Base-by-base conservation (phyloP, 2,329 filamentous ascomycete genomes). In the Epichloe elymi region DNA sequence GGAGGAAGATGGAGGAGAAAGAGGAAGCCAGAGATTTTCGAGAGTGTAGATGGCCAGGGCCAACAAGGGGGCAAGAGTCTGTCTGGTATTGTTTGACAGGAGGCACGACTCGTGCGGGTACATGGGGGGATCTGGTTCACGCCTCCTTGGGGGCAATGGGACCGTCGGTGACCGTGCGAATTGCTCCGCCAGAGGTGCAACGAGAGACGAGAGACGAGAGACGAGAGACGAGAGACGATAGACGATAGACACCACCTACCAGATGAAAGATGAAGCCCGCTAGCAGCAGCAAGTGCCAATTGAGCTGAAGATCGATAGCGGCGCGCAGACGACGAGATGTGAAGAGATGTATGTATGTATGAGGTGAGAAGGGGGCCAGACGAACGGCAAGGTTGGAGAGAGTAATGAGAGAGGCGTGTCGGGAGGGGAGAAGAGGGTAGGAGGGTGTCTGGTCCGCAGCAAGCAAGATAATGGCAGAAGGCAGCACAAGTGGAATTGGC, bases 31-130 rank as follows among this genome's bases (percentile, higher is more conserved):
- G 20, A 20, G 20, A 35, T 23, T 43, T 49, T 8, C 11, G 37
- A 38, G 14, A 40, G 45, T 38, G 20, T 19, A n/a, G 23, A n/a
- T 17, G 45, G 38, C 23, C 30, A 23, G 49, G 43, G 20, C 20
- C 14, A 46, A 35, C 14, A 46, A 46, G 19, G 43, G 51, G 38
- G 43, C 48, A 38, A 30, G 39, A 38, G 39, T 26, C 15, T 46
- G 43, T 26, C 20, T 46, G 45, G 45, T 26, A 48, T 53, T 37
- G 42, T 51, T 48, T 53, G 30, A 26, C 19, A 20, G 19, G 26
- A 30, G 48, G 48, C 49, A 53, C 52, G 52, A 53, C 17, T 53
- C 49, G 41, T 53, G 49, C 49, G 48, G 40, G 51, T 45, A 37
- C 51, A 49, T 45, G 44, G 40, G 33, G 43, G 40, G 23, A 48